Conservation (phyloP, 768 basidiomycete species). For the Thelephora ganbajun region DNA sequence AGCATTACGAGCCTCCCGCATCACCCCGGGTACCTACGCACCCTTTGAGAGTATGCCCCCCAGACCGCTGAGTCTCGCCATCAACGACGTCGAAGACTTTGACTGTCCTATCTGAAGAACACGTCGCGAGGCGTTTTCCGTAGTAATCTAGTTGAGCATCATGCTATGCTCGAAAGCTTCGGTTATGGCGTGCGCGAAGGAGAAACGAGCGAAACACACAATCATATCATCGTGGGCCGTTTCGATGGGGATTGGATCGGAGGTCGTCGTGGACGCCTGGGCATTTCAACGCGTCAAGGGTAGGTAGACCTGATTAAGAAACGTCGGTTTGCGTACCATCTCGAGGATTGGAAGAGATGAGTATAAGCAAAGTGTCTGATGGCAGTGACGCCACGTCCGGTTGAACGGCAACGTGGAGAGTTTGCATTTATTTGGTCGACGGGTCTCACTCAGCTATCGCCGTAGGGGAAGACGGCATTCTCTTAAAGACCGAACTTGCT, state of each 20-base stretch:
- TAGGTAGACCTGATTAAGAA: no score
- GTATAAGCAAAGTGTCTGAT: no score
- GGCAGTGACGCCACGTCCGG: no score
- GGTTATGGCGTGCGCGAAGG: not conserved
- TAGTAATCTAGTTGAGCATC: slow-evolving; percentile 98
- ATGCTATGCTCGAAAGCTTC: slow-evolving; percentile 39
- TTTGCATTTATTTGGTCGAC: no score
- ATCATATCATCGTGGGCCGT: slow-evolving; percentile 99
- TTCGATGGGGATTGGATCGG: slow-evolving; percentile 76
- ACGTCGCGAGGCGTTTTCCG: slow-evolving; percentile 91
- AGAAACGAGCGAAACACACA: slow-evolving; percentile 31
- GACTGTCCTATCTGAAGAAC: slow-evolving; percentile 90
- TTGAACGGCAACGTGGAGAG: no score
- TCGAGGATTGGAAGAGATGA: no score
- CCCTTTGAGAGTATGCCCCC: slow-evolving; percentile 73
- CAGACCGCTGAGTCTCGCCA: slow-evolving; percentile 57
- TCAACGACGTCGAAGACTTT: slow-evolving; percentile 92
- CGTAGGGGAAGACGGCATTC: no score
- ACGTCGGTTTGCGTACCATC: no score
- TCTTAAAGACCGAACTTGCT: no score
- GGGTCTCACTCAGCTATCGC: no score
- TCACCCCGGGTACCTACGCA: slow-evolving; percentile 18
- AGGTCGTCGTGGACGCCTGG: slow-evolving; percentile 11
- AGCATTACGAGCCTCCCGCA: not conserved
- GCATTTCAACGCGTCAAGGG: no score